Evolutionary conservation across 202 grass and related monocot species (phyloP).

Genomic region (Sporobolus alterniflorus): DNA sequence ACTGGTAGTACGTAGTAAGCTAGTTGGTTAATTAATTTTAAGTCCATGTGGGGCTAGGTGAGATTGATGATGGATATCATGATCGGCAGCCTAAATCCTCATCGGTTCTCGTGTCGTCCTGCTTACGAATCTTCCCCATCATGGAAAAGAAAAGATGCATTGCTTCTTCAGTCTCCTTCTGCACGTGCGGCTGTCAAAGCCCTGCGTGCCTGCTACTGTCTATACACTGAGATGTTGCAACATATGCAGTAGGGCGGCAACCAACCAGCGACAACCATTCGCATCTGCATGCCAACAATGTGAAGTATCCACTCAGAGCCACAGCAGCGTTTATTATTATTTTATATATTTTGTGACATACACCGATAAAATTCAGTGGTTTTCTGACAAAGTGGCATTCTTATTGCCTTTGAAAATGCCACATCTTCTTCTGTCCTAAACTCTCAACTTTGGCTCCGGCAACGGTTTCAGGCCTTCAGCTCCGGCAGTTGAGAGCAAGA

Average conservation of each 20-base stretch:
- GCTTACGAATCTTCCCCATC: conserved; percentile 46
- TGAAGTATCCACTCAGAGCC: background rate
- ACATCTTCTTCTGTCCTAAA: background rate
- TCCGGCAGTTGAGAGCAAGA: no score
- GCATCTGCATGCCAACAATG: background rate
- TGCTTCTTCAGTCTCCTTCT: conserved; percentile 21
- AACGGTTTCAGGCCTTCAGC: no score
- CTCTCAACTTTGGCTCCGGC: no score
- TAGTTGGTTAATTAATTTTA: background rate
- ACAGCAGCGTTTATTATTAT: no score
- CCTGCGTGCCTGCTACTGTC: background rate
- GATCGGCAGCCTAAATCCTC: background rate
- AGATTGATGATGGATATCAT: background rate
- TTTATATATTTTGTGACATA: no score
- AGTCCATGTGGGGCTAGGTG: background rate
- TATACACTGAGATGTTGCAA: background rate
- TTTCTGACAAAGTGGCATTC: background rate
- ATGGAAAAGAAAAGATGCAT: conserved; percentile 36
- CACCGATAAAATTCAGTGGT: background rate
- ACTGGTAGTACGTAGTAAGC: background rate
- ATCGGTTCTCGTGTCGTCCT: conserved; percentile 30
- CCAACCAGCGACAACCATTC: background rate
- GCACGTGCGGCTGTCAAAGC: conserved; percentile 18
- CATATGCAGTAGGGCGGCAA: background rate
- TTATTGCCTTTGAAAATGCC: background rate